phyloP scores from a whole-genome alignment of 345 rosid genomes.

The Cardamine occulta region DNA sequence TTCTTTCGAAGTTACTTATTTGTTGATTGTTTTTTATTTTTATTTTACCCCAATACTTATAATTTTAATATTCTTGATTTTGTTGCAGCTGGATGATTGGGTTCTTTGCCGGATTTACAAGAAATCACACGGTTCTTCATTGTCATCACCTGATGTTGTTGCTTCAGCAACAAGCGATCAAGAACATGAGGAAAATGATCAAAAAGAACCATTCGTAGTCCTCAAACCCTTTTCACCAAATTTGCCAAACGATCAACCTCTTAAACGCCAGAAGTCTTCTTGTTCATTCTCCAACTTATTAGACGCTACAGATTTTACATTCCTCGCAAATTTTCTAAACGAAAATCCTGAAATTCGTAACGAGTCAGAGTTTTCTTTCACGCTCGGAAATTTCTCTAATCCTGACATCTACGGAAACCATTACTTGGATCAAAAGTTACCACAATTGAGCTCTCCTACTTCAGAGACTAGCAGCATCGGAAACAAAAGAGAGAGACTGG shows the following conservation, averaged over 20 bases:
- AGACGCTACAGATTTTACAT: conserved; percentile 72
- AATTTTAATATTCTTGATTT: not conserved
- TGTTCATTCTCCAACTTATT: conserved; percentile 75
- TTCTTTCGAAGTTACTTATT: not conserved
- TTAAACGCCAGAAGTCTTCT: conserved; percentile 66
- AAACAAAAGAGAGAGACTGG: conserved; percentile 58
- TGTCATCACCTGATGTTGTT: conserved; percentile 48
- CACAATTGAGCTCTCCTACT: conserved; percentile 50
- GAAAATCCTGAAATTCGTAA: conserved; percentile 52
- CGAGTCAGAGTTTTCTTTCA: conserved; percentile 47
- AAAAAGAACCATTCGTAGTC: conserved; percentile 33
- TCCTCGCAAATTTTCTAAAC: conserved; percentile 57
- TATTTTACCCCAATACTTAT: not conserved
- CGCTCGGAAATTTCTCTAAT: conserved; percentile 31
- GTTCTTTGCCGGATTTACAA: conserved; percentile 97
- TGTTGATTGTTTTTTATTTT: not conserved
- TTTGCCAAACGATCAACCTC: conserved; percentile 44
- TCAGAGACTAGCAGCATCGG: conserved; percentile 46
- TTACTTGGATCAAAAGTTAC: conserved; percentile 59
- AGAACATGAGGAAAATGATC: conserved; percentile 71
- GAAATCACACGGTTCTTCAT: conserved; percentile 59
- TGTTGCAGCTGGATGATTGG: conserved; percentile 90
- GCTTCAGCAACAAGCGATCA: conserved; percentile 52
- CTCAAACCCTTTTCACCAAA: conserved; percentile 44
- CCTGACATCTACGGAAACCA: conserved; percentile 32